phyloP scores from a whole-genome alignment of 345 rosid species.

The Citrus hindsii region DNA sequence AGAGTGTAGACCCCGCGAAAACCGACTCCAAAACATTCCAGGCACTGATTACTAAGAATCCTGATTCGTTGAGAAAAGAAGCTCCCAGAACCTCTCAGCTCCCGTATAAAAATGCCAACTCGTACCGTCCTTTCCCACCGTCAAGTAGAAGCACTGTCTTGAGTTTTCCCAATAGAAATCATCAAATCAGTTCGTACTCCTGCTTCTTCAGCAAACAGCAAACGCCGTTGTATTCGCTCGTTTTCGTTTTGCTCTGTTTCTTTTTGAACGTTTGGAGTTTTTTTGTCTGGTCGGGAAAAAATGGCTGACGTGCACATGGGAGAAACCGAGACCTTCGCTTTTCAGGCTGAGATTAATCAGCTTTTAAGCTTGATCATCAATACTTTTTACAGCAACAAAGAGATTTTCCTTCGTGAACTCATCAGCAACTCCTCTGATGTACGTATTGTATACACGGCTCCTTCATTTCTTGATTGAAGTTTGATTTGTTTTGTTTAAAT shows the following conservation, averaged over 20 bases:
- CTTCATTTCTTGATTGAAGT: too few relatives aligned
- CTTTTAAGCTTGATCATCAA: slow-evolving; percentile 67
- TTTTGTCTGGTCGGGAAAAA: neutral
- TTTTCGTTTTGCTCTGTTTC: neutral
- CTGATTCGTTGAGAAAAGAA: neutral
- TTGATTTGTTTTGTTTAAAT: neutral
- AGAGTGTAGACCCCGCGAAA: slow-evolving; percentile 20
- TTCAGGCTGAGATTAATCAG: slow-evolving; percentile 79
- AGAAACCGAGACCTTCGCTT: slow-evolving; percentile 64
- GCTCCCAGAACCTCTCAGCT: slow-evolving; percentile 1
- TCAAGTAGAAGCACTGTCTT: accelerated
- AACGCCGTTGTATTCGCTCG: neutral
- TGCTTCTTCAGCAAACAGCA: neutral
- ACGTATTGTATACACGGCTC: neutral
- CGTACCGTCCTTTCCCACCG: too few relatives aligned
- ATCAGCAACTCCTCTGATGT: slow-evolving; percentile 77
- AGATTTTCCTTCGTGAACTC: slow-evolving; percentile 71
- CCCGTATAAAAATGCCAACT: neutral
- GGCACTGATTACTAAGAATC: neutral
- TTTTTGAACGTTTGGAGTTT: neutral
- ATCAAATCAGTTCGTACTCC: too few relatives aligned
- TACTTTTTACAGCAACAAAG: slow-evolving; percentile 68
- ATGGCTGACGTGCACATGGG: slow-evolving; percentile 35
- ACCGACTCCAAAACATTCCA: slow-evolving; percentile 13
- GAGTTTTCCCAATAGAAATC: too few relatives aligned